These are phyloP conservation scores for Pyrenophora teres DNA, from an alignment of 2,329 filamentous ascomycete species.

Conservation along the genomic window DNA sequence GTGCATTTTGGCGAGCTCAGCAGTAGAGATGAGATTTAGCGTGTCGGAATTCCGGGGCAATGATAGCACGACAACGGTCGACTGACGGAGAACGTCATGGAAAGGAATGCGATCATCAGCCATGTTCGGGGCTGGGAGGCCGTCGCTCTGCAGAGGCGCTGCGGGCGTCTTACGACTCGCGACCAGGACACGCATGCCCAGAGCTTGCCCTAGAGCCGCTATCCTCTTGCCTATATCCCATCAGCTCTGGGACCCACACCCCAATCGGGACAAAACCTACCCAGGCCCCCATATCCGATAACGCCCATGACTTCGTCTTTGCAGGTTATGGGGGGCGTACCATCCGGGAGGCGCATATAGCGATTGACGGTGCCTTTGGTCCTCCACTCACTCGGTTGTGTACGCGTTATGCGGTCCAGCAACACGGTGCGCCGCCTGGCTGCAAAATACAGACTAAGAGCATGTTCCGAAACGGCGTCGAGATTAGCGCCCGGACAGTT, in stretches of 20 bases:
- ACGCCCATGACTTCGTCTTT: conserved; percentile 56
- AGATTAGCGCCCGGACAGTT: conserved; percentile 56
- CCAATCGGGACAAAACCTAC: conserved; percentile 30
- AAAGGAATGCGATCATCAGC: conserved; percentile 43
- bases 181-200: conserved; percentile 57
- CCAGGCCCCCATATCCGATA: conserved; percentile 57
- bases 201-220: conserved; percentile 49
- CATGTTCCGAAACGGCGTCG: conserved; percentile 56
- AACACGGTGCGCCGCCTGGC: conserved; percentile 50
- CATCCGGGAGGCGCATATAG: conserved; percentile 40
- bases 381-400: conserved; percentile 49
- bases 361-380: conserved; percentile 43
- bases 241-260: conserved; percentile 18
- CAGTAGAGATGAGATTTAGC: conserved; percentile 39
- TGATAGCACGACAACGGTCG: conserved; percentile 48
- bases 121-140: conserved; percentile 7
- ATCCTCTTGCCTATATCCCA: conserved; percentile 48
- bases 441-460: conserved; percentile 56
- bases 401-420: conserved; percentile 30
- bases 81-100: conserved; percentile 42
- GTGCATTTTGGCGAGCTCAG: conserved; percentile 54
- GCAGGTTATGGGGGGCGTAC: conserved; percentile 52
- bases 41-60: conserved; percentile 42
- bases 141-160: conserved; percentile 7
- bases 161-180: conserved; percentile 48